A percentile compares a stretch with the other conserved stretches of the same genome.
phyloP scores from a whole-genome alignment of 2,329 filamentous ascomycete species.

The Trichothecium sympodiale region DNA sequence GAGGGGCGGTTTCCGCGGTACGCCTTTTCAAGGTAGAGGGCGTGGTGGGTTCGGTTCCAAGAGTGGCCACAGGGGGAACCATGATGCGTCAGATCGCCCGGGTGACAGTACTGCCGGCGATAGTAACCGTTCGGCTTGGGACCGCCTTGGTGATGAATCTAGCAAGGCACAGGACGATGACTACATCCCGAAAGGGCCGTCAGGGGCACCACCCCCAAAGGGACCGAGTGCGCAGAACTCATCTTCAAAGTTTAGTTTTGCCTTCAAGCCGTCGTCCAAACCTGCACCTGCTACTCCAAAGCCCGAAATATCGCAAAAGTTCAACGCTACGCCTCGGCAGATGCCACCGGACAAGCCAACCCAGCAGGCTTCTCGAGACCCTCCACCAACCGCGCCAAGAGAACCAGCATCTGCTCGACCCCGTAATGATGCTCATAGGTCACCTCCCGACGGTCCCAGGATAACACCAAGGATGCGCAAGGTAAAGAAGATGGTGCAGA shows the following conservation, averaged over 20 bases:
- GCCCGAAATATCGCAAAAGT: constrained; percentile 55
- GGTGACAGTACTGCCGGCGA: constrained; percentile 10
- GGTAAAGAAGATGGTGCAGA: constrained; percentile 58
- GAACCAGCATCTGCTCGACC: constrained; percentile 40
- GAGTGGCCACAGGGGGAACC: not conserved
- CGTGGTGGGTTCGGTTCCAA: not conserved
- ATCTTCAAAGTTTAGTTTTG: constrained; percentile 77
- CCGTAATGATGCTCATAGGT: constrained; percentile 19
- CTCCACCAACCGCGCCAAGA: constrained; percentile 38
- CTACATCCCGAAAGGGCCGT: constrained; percentile 40
- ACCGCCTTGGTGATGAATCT: constrained; percentile 7
- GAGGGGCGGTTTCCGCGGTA: too few species aligned
- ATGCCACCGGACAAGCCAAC: constrained; percentile 16
- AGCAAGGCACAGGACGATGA: constrained; percentile 28
- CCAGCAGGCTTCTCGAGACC: constrained; percentile 28
- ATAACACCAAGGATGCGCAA: constrained; percentile 43
- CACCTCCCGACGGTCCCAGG: constrained; percentile 23
- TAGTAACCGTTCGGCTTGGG: not conserved
- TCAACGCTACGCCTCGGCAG: constrained; percentile 51
- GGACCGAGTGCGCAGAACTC: constrained; percentile 39
- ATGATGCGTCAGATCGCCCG: constrained; percentile 9
- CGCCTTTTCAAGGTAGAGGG: constrained; percentile 15
- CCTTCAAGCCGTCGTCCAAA: constrained; percentile 68
- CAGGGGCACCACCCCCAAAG: constrained; percentile 40
- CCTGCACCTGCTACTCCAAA: constrained; percentile 45